These are phyloP conservation scores for Geotrichum europaeum DNA, from an alignment of 1,139 yeast genomes.

Conservation along the genomic window DNA sequence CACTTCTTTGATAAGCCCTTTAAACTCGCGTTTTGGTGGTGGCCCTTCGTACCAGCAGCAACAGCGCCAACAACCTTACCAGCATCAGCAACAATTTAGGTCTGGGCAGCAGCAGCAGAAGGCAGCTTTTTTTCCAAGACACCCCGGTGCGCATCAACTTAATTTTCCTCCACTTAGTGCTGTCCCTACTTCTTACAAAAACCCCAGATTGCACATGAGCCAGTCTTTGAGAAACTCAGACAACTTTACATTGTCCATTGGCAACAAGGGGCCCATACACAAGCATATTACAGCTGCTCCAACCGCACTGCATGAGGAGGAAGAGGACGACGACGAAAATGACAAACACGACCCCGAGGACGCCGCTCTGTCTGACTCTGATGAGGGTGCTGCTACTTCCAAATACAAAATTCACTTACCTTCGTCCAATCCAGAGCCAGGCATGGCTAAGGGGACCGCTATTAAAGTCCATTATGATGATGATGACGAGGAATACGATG, in stretches of 20 bases:
- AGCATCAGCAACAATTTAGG: neutral
- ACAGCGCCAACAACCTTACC: neutral
- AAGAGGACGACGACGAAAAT: constrained; percentile 24
- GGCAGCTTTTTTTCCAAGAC: neutral
- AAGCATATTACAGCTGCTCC: neutral
- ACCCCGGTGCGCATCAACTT: neutral
- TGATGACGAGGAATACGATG: constrained; percentile 18
- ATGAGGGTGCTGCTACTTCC: constrained; percentile 15
- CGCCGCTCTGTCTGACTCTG: constrained; percentile 29
- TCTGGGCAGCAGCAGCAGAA: neutral
- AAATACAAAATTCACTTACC: neutral
- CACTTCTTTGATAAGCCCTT: neutral
- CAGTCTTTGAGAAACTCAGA: constrained; percentile 6
- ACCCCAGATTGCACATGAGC: neutral
- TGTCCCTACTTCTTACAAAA: constrained; percentile 4
- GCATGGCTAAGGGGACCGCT: neutral
- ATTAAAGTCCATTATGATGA: neutral
- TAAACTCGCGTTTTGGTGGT: neutral
- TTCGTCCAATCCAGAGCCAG: neutral
- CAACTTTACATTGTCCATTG: neutral
- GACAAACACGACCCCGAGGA: constrained; percentile 30
- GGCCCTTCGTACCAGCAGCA: constrained; percentile 3
- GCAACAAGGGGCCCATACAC: neutral
- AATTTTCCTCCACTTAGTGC: constrained; percentile 10
- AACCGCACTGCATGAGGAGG: constrained; percentile 8